Conservation (phyloP, 192 early-diverging fungal species). For the Jimgerdemannia lactiflua region DNA sequence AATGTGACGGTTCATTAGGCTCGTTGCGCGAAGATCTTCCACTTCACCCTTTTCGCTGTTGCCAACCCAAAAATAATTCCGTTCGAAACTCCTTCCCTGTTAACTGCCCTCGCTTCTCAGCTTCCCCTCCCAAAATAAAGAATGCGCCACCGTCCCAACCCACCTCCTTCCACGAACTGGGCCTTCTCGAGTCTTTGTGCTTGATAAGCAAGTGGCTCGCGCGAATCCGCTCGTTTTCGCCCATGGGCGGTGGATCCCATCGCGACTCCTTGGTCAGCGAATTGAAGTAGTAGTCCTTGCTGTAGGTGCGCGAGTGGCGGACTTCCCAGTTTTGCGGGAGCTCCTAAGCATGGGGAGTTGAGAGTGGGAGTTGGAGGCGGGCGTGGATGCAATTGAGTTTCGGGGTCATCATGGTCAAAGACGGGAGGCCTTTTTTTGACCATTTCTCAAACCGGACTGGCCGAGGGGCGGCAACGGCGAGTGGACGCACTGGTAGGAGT, state of each 20-base stretch:
- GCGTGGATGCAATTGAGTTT: no score
- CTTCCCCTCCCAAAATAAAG: background rate
- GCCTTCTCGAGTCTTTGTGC: slow-evolving; percentile 78
- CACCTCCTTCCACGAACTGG: slow-evolving; percentile 89
- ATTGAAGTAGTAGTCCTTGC: slow-evolving; percentile 80
- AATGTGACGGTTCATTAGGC: no score
- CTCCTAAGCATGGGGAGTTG: slow-evolving; percentile 20
- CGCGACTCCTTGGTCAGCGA: slow-evolving; percentile 63
- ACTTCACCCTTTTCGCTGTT: no score
- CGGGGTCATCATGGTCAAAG: no score
- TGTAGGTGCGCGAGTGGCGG: slow-evolving; percentile 62
- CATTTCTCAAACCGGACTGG: no score
- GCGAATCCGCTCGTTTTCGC: slow-evolving; percentile 49
- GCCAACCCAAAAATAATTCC: no score
- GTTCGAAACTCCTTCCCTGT: background rate
- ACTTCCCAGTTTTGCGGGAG: slow-evolving; percentile 68
- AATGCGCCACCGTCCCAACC: background rate
- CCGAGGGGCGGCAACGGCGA: no score
- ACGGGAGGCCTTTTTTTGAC: no score
- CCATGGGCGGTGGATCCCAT: slow-evolving; percentile 67
- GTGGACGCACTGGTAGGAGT: no score
- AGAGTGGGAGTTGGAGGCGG: slow-evolving; percentile 7
- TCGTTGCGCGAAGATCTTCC: no score
- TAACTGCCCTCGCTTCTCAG: background rate
- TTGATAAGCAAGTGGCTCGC: slow-evolving; percentile 94